Base-by-base conservation (phyloP, 495 filamentous ascomycete genomes). In the Gamarada debralockiae region DNA sequence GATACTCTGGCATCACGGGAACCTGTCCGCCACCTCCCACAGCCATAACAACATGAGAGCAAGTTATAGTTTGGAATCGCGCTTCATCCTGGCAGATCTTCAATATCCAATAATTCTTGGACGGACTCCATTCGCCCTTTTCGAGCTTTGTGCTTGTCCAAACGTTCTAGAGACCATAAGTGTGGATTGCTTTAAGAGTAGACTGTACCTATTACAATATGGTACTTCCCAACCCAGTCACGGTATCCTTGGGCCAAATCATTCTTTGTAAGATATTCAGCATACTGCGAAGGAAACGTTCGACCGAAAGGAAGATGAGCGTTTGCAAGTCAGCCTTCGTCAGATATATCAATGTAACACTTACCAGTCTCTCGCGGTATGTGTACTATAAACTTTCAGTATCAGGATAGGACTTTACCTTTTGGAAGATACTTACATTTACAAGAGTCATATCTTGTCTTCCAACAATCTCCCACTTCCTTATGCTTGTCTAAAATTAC, bases 221-320 rank as follows among this genome's bases (percentile, higher is more conserved):
- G 63, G 53, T 67, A 75, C 13, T 66, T 59, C 21, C 63, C 56
- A 4, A 64, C 62, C 51, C 65, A 75, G 36, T 53, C 56, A 45
- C 57, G 49, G 39, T 69, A 63, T 4, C 70, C 71, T 8, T 44
- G 43, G 13, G 61, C 71, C 15, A 75, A 53, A 27, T 72, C 69
- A 22, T 69, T 58, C 22, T 63, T 64, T 0, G 66, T 62, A 1
- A 75, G 65, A 22, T 63, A 65, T 20, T 73, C 64, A 3, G 63
- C 66, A 22, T 65, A 59, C 36, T 54, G 49, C 0, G 64, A 34
- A 0, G 55, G 50, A 48, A 68, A 73, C 0, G 65, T 71, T 22
- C 65, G 61, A 9, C 60, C 64, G 52, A 71, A 72, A 3, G 69
- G 70, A 13, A 71, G 39, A 55, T 67, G 58, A 37, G 56, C 59